Base-by-base conservation (phyloP, 2,329 filamentous ascomycete genomes). In the Colletotrichum australisinense region DNA sequence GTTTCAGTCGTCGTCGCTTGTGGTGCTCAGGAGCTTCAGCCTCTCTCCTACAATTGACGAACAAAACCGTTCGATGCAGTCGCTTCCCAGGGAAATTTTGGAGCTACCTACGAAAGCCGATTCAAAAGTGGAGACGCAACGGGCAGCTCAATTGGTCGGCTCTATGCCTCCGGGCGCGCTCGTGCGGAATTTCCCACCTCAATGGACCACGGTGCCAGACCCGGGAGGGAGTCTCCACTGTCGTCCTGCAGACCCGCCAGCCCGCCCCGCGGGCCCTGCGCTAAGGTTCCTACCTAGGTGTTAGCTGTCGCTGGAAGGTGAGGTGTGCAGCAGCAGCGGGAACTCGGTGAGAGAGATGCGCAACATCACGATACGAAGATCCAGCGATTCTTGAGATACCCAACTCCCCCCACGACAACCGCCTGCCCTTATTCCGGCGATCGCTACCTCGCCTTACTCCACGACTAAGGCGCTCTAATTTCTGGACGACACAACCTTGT, bases 81-180 rank as follows among this genome's bases (percentile, higher is more conserved):
- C 42, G 42, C 19, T 49, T 24, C 12, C 35, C 4, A 49, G 58
- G 72, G 64, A 73, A 74, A 74, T 73, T 74, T 74, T 64, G 72
- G 72, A 74, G 59, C 69, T 64, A 26, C n/a, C 69, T 60, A n/a
- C n/a, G 26, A 49, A 49, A 22, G 32, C 35, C 19, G 63, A 35
- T 19, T 8, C 42, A 60, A 22, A 35, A 59, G 53, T 64, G 67
- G 70, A 9, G n/a, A 42, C 6, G 3, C 3, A 9, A 11, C 4
- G 19, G 19, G 4, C 7, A 49, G 19, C 24, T 16, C 28, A 14
- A 35, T 55, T 62, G 24, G 68, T 53, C 63, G 72, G 58, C 49
- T 64, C 35, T 16, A 2, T 28, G 26, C 26, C 56, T 26, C 14
- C 26, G 30, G 19, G 2, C 59, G 53, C 14, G 35, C 38, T 9